Percentiles rank a stretch among this genome's conserved stretches.
Evolutionary conservation across 768 basidiomycete genomes (phyloP).

Genomic region (Lentinus brumalis): DNA sequence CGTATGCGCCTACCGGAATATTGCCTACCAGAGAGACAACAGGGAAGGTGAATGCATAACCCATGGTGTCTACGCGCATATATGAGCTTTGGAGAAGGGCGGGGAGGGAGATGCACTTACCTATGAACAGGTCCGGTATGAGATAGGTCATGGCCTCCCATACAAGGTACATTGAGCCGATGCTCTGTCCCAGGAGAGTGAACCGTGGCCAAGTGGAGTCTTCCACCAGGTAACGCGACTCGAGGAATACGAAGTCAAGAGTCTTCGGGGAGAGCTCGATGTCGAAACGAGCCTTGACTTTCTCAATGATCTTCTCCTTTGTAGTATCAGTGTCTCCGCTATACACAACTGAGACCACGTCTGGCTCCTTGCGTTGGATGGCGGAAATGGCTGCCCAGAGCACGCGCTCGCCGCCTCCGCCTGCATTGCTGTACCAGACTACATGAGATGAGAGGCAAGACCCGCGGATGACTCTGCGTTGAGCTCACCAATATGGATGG

Average conservation of each 20-base stretch:
- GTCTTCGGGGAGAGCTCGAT: slow-evolving; percentile 65
- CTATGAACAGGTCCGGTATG: slow-evolving; percentile 90
- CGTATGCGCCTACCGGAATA: slow-evolving; percentile 84
- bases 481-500: slow-evolving; percentile 90
- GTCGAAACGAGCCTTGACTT: slow-evolving; percentile 85
- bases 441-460: slow-evolving; percentile 27
- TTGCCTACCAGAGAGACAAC: slow-evolving; percentile 62
- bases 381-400: slow-evolving; percentile 88
- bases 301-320: slow-evolving; percentile 78
- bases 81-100: background rate
- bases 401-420: slow-evolving; percentile 95
- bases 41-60: slow-evolving; percentile 93
- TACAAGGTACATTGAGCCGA: slow-evolving; percentile 83
- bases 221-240: slow-evolving; percentile 70
- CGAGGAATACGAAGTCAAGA: slow-evolving; percentile 83
- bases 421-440: slow-evolving; percentile 72
- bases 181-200: slow-evolving; percentile 88
- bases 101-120: slow-evolving; percentile 41
- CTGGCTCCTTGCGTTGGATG: slow-evolving; percentile 66
- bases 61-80: slow-evolving; percentile 82
- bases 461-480: background rate
- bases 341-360: slow-evolving; percentile 79
- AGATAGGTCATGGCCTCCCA: slow-evolving; percentile 80
- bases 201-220: slow-evolving; percentile 86
- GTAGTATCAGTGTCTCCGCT: slow-evolving; percentile 83